phyloP scores from a whole-genome alignment of 2,329 filamentous ascomycete genomes.

The Chrysosphaeria jannelii region DNA sequence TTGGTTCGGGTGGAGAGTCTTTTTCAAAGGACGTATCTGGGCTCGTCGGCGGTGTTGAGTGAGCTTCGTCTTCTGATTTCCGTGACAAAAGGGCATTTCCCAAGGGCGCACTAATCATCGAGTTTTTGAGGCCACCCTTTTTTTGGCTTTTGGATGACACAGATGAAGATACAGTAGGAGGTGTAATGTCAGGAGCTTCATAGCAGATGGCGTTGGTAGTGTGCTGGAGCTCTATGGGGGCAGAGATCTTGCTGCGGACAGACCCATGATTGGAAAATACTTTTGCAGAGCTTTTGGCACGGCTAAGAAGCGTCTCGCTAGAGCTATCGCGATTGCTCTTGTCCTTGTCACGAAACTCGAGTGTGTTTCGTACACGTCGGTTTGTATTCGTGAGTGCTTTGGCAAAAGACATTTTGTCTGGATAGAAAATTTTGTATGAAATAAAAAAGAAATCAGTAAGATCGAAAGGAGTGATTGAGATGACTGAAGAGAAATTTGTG shows the following conservation, averaged over 20 bases:
- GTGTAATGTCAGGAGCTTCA: conserved; percentile 80
- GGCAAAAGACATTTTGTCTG: conserved; percentile 22
- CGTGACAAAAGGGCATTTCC: too few species aligned
- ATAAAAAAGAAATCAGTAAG: too few species aligned
- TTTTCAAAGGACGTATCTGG: conserved; percentile 27
- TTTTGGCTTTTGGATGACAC: too few species aligned
- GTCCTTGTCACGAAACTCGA: conserved; percentile 13
- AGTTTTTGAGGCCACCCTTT: too few species aligned
- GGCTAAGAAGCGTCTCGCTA: conserved; percentile 12
- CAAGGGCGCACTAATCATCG: too few species aligned
- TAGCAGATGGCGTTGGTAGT: conserved; percentile 93
- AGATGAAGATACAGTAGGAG: too few species aligned
- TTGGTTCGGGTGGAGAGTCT: conserved; percentile 21
- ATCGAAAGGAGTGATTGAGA: too few species aligned
- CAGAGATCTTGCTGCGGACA: conserved; percentile 51
- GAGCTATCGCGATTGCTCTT: background rate
- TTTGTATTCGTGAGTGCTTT: conserved; percentile 49
- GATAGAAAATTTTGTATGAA: too few species aligned
- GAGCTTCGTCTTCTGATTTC: too few species aligned
- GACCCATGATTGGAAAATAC: conserved; percentile 11
- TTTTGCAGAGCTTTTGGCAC: conserved; percentile 19
- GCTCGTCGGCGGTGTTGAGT: conserved; percentile 28
- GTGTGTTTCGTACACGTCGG: conserved; percentile 27
- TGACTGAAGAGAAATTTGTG: too few species aligned
- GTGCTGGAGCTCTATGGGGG: conserved; percentile 59